Conservation (phyloP, 768 basidiomycete genomes). For the Sistotremastrum niveocremeum region DNA sequence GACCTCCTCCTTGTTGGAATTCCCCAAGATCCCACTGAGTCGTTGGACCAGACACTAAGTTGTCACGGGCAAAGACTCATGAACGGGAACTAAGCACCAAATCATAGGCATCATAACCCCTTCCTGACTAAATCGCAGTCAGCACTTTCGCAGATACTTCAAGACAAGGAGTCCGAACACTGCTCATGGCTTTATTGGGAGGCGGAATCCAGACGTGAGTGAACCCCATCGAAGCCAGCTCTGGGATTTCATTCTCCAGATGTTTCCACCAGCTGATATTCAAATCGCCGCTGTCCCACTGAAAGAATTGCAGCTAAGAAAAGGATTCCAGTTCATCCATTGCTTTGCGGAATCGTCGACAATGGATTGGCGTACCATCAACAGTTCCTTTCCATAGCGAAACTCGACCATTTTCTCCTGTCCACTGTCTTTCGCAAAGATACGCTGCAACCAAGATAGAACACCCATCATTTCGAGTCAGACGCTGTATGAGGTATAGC, state of each 20-base stretch:
- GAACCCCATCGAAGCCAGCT: slow-evolving; percentile 51
- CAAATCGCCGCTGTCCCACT: slow-evolving; percentile 54
- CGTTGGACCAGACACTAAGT: background rate
- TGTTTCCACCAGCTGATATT: slow-evolving; percentile 71
- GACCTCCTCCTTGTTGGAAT: slow-evolving; percentile 61
- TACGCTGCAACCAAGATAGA: too few relatives aligned
- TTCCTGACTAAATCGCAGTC: slow-evolving; percentile 34
- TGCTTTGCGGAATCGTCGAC: background rate
- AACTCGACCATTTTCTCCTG: too few relatives aligned
- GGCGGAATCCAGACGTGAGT: slow-evolving; percentile 80
- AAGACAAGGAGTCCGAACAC: slow-evolving; percentile 25
- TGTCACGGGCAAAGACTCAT: background rate
- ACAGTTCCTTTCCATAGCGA: too few relatives aligned
- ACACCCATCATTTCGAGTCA: too few relatives aligned
- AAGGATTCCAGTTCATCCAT: background rate
- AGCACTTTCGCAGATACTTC: background rate
- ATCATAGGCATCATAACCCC: slow-evolving; percentile 82
- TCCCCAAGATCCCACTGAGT: slow-evolving; percentile 78
- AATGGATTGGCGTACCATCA: background rate
- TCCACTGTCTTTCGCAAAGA: too few relatives aligned
- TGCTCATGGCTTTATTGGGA: slow-evolving; percentile 61
- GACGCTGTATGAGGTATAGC: too few relatives aligned
- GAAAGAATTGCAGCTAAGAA: slow-evolving; percentile 66
- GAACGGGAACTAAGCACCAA: slow-evolving; percentile 29
- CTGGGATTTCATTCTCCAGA: slow-evolving; percentile 50